Conservation (phyloP, 371 early-diverging fungal genomes). For the Lichtheimia ramosa region DNA sequence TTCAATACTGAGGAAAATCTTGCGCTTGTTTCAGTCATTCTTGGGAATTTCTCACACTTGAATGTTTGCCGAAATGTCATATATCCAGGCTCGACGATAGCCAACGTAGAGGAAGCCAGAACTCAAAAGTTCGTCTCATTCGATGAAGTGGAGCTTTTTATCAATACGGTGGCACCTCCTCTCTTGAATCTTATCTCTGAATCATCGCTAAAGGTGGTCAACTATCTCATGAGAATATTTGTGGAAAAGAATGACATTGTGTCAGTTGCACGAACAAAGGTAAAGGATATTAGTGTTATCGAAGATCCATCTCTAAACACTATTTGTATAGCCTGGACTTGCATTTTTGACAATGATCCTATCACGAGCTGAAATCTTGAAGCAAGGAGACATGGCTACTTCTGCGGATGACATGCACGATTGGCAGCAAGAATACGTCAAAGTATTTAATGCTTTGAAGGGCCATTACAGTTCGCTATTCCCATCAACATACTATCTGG, state of each 20-base stretch:
- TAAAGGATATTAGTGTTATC: constrained; percentile 11
- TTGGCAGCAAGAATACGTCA: constrained; percentile 78
- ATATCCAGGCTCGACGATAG: constrained; percentile 48
- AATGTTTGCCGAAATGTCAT: constrained; percentile 79
- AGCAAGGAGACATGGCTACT: constrained; percentile 69
- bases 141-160: constrained; percentile 80
- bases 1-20: constrained; percentile 77
- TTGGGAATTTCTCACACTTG: constrained; percentile 81
- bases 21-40: constrained; percentile 72
- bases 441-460: constrained; percentile 76
- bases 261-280: constrained; percentile 80
- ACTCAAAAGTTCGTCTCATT: constrained; percentile 37
- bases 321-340: constrained; percentile 65
- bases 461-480: constrained; percentile 77
- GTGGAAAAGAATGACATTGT: constrained; percentile 87
- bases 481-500: constrained; percentile 57
- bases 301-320: neutral
- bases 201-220: constrained; percentile 78
- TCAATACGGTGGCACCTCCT: constrained; percentile 82
- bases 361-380: constrained; percentile 87
- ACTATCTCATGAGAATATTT: constrained; percentile 73
- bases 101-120: constrained; percentile 51
- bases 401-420: constrained; percentile 62
- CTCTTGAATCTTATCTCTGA: constrained; percentile 80
- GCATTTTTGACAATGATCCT: constrained; percentile 88